Evolutionary conservation across 2,329 filamentous ascomycete species (phyloP), one percentile per base, ranked within the genome.

Genomic region (Pseudogymnoascus sp.): DNA sequence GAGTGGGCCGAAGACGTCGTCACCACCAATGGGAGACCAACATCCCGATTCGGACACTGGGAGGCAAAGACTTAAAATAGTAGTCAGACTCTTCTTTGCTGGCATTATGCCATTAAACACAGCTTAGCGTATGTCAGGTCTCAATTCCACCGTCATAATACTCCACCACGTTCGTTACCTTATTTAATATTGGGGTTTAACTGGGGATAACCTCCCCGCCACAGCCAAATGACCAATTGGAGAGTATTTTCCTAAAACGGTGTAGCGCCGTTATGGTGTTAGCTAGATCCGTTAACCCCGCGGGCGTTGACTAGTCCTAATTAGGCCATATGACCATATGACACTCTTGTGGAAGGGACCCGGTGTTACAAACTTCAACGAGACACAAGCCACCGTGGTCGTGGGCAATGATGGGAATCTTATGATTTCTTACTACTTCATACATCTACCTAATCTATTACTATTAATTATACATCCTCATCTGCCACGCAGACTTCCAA

Each of bases 191-290:
- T 16, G 41, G 25, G 25, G 43, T 4, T 2, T 16, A 50, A 16
- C 22, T 16, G 22, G 14, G 14, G 8, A 6, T 3, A 16, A 30
- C 3, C 9, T 4, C 6, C 43, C 22, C 43, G 2, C n/a, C 4
- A 6, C 8, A 30, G 8, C 14, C 8, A 30, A 33, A 33, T 37
- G 28, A 41, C 59, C 59, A 60, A 60, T 60, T 7, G 28, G 59
- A 47, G 39, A 60, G 18, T 20, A 9, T 28, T 60, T 57, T 28
- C 59, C 59, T 60, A 60, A 22, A 25, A 2, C 6, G 30, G 59
- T 38, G 2, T 54, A 54, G 47, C n/a, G 47, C 8, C 8, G n/a
- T 43, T 47, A 18, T 54, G 30, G 33, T n/a, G n/a, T 54, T 18
- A 18, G 18, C 18, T 18, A 33, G 47, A 2, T 54, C 47, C 47